Conservation (phyloP, 495 filamentous ascomycete genomes). For the Annulohypoxylon stygium region DNA sequence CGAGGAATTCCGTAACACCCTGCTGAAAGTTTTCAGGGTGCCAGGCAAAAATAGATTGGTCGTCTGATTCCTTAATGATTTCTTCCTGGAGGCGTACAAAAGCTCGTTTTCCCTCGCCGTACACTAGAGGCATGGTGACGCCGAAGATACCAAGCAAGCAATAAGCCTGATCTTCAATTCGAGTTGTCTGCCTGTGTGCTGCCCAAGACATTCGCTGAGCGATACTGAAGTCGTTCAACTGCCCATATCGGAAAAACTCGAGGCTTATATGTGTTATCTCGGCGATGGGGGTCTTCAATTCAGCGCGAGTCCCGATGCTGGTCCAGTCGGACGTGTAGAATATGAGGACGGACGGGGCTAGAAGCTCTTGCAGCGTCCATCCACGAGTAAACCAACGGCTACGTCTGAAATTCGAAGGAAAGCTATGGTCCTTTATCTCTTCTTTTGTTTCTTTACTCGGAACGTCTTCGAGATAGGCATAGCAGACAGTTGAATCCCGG, state of each 20-base stretch:
- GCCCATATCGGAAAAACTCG: neutral
- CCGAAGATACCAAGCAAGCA: neutral
- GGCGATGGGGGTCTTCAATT: neutral
- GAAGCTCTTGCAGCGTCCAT: neutral
- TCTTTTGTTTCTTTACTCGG: neutral
- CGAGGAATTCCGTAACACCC: neutral
- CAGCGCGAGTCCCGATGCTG: neutral
- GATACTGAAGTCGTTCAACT: neutral
- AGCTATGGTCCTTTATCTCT: neutral
- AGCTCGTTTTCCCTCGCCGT: neutral
- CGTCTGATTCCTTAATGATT: constrained; percentile 4
- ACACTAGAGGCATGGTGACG: neutral
- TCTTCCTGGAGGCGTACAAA: constrained; percentile 5
- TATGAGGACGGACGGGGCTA: neutral
- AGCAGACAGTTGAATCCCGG: neutral
- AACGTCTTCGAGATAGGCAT: constrained; percentile 5
- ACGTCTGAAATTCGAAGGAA: neutral
- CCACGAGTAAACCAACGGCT: constrained; percentile 1
- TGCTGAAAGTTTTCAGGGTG: neutral
- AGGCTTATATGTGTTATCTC: neutral
- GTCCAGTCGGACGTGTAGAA: neutral
- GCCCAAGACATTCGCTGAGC: constrained; percentile 6
- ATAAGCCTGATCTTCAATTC: constrained; percentile 4
- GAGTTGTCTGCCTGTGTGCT: neutral
- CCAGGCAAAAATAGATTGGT: constrained; percentile 10